Base-by-base conservation (phyloP, 768 basidiomycete species). In the Lanmaoa rubissima region DNA sequence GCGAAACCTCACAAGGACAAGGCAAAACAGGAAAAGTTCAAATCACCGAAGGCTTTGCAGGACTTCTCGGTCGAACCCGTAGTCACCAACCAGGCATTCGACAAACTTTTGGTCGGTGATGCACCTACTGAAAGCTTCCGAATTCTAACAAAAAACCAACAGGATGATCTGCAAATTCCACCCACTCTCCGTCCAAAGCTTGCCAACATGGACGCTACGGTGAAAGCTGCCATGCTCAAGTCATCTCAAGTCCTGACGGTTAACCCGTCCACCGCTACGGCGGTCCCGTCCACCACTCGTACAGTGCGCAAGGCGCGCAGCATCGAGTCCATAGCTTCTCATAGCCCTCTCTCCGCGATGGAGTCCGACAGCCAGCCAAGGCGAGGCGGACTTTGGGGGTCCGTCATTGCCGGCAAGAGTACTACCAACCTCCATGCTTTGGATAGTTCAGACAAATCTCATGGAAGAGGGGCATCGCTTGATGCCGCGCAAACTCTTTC, bases 131-230 rank as follows among this genome's bases (percentile, higher is more conserved):
- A 10, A 34, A 2, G 11, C 12, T 24, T 17, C 17, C 14, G 17
- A 5, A 26, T 48, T 52, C 49, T 57, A 36, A 60, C 55, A 43
- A 53, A 38, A 16, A 48, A 12, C 51, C 53, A 41, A 55, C 55
- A 94, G 92, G 90, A 95, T 69, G 91, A 93, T 56, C 83, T 95
- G 50, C 92, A 95, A 73, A 92, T 95, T 21, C 93, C 93, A 4
- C 74, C 82, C 8, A 83, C 82, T 3, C 75, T 94, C 24, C 82
- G 93, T 9, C 87, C 86, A 1, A 92, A 92, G 72, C 82, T 95
- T 17, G 77, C 78, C 47, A 84, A 83, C 16, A 91, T 96, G 82
- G 91, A 95, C 54, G 75, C 86, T 0, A 84, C 87, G 1, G 89
- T 96, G 48, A 96, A 96, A 69, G 92, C 90, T 5, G 90, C 90